phyloP scores from a whole-genome alignment of 208 protist genomes.

The Trypanosoma vivax region DNA sequence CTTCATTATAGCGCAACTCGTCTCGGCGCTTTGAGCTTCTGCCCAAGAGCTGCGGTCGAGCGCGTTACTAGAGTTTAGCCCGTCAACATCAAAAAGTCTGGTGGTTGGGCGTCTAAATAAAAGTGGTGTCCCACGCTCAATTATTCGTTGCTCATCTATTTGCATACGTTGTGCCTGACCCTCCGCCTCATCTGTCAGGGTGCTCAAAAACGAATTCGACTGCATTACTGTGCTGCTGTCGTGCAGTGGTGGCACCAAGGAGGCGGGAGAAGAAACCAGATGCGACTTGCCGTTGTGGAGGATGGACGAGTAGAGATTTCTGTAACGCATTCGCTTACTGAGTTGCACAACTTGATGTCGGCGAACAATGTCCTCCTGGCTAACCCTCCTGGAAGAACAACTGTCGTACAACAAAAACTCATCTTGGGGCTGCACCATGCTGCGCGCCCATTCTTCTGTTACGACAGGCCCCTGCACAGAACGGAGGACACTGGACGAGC shows the following conservation, averaged over 20 bases:
- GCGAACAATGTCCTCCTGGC: constrained; percentile 10
- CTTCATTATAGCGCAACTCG: neutral
- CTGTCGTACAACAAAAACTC: constrained; percentile 61
- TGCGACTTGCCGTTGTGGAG: neutral
- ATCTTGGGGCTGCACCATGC: constrained; percentile 64
- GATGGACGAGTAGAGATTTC: neutral
- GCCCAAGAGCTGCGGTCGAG: neutral
- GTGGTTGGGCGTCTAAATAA: constrained; percentile 10
- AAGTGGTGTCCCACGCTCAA: constrained; percentile 17
- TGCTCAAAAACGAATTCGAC: neutral
- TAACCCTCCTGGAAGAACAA: constrained; percentile 1
- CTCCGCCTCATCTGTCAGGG: neutral
- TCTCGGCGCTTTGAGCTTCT: neutral
- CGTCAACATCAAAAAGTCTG: constrained; percentile 8
- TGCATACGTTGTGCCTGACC: neutral
- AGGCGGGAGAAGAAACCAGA: constrained; percentile 1
- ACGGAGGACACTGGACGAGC: neutral
- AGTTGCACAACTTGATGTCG: constrained; percentile 6
- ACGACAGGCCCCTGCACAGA: constrained; percentile 35
- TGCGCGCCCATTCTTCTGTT: constrained; percentile 71
- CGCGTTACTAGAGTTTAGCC: neutral
- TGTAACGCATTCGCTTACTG: constrained; percentile 1
- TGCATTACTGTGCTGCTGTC: neutral
- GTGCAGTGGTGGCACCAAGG: neutral
- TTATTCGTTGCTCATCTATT: constrained; percentile 15